phyloP scores from a whole-genome alignment of 2,329 filamentous ascomycete species.

The Pezicula carpinea region DNA sequence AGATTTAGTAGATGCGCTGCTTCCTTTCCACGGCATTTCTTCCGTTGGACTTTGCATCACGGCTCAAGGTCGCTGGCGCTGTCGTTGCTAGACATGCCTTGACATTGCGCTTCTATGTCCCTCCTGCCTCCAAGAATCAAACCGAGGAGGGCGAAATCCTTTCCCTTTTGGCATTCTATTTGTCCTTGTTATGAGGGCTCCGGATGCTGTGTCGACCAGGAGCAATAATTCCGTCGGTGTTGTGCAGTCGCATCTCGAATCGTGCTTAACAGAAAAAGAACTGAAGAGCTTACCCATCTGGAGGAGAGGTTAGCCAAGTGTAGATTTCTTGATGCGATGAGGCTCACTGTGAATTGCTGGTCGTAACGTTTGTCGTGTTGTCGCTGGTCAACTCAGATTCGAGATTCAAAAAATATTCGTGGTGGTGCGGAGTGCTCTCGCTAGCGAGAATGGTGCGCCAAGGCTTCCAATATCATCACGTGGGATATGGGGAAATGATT shows the following conservation, averaged over 20 bases:
- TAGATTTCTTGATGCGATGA: slow-evolving; percentile 12
- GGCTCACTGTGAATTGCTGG: slow-evolving; percentile 43
- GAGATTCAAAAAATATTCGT: background rate
- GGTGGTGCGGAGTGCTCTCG: background rate
- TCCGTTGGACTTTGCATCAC: too few relatives aligned
- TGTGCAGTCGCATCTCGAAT: slow-evolving; percentile 5
- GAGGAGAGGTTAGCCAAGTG: slow-evolving; percentile 29
- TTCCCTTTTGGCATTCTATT: too few relatives aligned
- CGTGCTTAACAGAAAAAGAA: slow-evolving; percentile 14
- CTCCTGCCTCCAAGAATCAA: too few relatives aligned
- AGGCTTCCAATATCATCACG: background rate
- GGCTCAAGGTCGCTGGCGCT: too few relatives aligned
- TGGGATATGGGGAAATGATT: too few relatives aligned
- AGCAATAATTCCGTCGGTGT: slow-evolving; percentile 2
- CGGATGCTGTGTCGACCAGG: too few relatives aligned
- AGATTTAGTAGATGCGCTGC: too few relatives aligned
- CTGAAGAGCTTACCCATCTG: slow-evolving; percentile 58
- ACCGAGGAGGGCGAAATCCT: too few relatives aligned
- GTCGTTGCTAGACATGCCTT: too few relatives aligned
- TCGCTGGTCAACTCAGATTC: slow-evolving; percentile 14
- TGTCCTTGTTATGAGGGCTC: too few relatives aligned
- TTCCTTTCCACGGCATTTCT: too few relatives aligned
- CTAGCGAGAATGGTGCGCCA: background rate
- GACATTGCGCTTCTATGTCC: too few relatives aligned
- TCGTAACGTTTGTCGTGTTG: slow-evolving; percentile 42